Conservation (phyloP, 2,329 filamentous ascomycete species). For the Pezicula neosporulosa region DNA sequence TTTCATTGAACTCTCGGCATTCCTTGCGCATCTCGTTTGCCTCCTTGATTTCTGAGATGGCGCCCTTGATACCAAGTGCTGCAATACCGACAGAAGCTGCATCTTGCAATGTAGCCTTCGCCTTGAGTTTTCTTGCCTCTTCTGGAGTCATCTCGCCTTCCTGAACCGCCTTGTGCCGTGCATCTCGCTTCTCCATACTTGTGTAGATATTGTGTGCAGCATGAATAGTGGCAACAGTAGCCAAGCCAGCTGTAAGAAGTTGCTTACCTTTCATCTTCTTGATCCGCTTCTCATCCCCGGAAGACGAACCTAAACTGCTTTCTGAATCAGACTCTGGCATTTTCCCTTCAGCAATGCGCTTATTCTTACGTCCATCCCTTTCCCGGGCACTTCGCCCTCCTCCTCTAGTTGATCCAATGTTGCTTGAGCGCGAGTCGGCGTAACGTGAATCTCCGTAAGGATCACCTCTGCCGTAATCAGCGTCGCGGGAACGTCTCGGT, state of each 20-base stretch:
- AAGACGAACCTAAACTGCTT: slow-evolving; percentile 51
- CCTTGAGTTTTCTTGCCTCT: slow-evolving; percentile 58
- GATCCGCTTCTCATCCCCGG: slow-evolving; percentile 57
- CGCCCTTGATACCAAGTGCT: slow-evolving; percentile 64
- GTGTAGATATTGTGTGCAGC: slow-evolving; percentile 63
- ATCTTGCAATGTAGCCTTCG: slow-evolving; percentile 62
- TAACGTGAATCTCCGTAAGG: slow-evolving; percentile 24
- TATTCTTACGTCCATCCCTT: slow-evolving; percentile 22
- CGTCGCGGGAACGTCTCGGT: neutral
- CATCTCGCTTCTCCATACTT: slow-evolving; percentile 60
- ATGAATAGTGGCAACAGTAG: slow-evolving; percentile 66
- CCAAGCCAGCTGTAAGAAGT: slow-evolving; percentile 61
- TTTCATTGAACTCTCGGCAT: slow-evolving; percentile 49
- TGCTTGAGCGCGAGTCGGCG: slow-evolving; percentile 24
- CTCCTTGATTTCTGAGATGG: slow-evolving; percentile 63
- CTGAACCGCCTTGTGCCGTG: slow-evolving; percentile 53
- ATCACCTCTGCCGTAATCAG: slow-evolving; percentile 15
- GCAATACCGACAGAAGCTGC: slow-evolving; percentile 64
- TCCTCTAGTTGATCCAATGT: slow-evolving; percentile 14
- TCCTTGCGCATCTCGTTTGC: slow-evolving; percentile 58
- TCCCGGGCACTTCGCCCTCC: slow-evolving; percentile 13
- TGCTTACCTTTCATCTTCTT: slow-evolving; percentile 67
- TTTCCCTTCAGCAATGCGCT: slow-evolving; percentile 25
- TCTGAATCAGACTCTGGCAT: slow-evolving; percentile 32
- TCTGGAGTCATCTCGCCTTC: slow-evolving; percentile 61